phyloP scores from a whole-genome alignment of 768 basidiomycete genomes.

The Aureoboletus auriporus region DNA sequence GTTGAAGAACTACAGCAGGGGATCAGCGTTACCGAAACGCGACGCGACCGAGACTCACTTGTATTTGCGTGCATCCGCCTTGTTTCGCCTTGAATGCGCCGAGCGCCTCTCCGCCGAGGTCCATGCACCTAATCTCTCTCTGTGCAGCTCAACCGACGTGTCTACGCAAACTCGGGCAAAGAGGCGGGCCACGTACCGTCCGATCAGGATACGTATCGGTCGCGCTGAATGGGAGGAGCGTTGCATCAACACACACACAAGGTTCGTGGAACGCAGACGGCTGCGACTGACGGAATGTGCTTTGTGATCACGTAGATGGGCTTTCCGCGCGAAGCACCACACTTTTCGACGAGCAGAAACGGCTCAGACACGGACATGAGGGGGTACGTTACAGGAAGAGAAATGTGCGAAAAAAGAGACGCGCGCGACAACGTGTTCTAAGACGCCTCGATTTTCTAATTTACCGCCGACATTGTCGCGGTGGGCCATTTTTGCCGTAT shows the following conservation, averaged over 20 bases:
- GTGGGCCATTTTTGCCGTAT: not conserved
- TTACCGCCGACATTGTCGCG: conserved; percentile 24
- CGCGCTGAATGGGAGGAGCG: conserved; percentile 20
- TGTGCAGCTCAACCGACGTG: conserved; percentile 16
- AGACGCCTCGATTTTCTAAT: conserved; percentile 18
- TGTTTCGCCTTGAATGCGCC: conserved; percentile 39
- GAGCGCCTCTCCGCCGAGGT: conserved; percentile 36
- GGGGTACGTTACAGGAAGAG: not conserved
- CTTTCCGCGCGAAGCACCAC: conserved; percentile 37
- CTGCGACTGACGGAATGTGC: conserved; percentile 35
- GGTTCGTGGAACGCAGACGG: not conserved
- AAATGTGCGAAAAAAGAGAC: conserved; percentile 24
- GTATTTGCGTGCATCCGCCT: conserved; percentile 40
- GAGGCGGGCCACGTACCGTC: conserved; percentile 24
- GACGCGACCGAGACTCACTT: conserved; percentile 23
- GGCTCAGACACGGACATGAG: conserved; percentile 30
- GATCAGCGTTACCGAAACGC: too few relatives aligned
- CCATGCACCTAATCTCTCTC: conserved; percentile 44
- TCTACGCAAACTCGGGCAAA: not conserved
- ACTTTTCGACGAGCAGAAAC: conserved; percentile 39
- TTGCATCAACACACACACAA: conserved; percentile 20
- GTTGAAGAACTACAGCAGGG: conserved; percentile 34
- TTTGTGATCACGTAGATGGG: conserved; percentile 43
- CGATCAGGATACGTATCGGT: conserved; percentile 30
- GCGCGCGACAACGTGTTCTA: conserved; percentile 26